These are phyloP conservation scores for Trichophyton mentagrophytes DNA, from an alignment of 2,329 filamentous ascomycete genomes.

Conservation along the genomic window DNA sequence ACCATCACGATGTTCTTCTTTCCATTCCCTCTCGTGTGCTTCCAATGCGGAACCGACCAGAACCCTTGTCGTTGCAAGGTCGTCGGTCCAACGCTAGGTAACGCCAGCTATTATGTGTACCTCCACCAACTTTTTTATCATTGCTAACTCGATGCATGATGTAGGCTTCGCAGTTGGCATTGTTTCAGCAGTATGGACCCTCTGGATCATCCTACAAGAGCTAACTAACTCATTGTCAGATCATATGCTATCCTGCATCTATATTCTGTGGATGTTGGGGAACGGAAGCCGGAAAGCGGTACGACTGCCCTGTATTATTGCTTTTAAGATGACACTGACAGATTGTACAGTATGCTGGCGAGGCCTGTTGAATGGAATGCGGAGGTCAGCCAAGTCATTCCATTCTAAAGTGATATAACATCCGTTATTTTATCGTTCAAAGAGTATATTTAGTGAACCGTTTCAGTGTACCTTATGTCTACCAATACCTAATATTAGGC, in stretches of 20 bases:
- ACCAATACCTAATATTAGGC: too few species aligned
- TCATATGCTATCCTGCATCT: slow-evolving; percentile 44
- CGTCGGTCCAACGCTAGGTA: slow-evolving; percentile 42
- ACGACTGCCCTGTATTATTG: slow-evolving; percentile 15
- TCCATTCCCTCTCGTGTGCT: slow-evolving; percentile 40
- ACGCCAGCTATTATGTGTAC: background rate
- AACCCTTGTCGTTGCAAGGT: slow-evolving; percentile 47
- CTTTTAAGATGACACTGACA: slow-evolving; percentile 8
- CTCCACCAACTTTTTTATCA: background rate
- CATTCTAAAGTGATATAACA: slow-evolving; percentile 19
- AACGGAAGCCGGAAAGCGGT: slow-evolving; percentile 43
- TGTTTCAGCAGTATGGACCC: slow-evolving; percentile 19
- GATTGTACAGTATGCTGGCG: slow-evolving; percentile 35
- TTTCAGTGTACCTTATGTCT: too few species aligned
- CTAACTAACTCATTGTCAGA: slow-evolving; percentile 20
- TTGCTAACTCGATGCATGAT: background rate
- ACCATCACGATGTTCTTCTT: slow-evolving; percentile 30
- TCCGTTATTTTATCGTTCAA: too few species aligned
- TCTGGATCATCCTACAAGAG: too few species aligned
- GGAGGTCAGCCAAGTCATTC: slow-evolving; percentile 39
- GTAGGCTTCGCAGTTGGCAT: slow-evolving; percentile 36
- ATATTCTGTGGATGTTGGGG: slow-evolving; percentile 46
- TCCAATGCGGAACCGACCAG: slow-evolving; percentile 45
- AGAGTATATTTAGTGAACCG: too few species aligned
- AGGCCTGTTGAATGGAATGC: slow-evolving; percentile 42